Conservation (phyloP, 192 early-diverging fungal genomes). For the Coemansia sp. region DNA sequence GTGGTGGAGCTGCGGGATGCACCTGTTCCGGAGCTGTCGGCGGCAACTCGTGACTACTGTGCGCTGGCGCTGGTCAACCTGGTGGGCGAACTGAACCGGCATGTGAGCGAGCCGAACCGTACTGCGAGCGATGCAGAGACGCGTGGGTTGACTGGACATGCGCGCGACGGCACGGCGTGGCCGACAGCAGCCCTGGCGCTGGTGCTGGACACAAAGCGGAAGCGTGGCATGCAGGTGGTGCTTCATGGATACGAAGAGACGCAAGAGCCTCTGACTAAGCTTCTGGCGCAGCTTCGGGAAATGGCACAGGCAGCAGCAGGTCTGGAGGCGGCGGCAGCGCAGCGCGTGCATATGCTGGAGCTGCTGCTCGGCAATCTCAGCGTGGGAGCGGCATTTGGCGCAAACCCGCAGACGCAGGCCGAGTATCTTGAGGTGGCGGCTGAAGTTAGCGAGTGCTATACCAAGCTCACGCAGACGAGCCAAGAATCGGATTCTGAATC, state of each 20-base stretch:
- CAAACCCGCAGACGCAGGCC: slow-evolving; percentile 65
- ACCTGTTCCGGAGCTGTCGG: slow-evolving; percentile 61
- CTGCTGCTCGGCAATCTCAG: slow-evolving; percentile 38
- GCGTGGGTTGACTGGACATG: slow-evolving; percentile 1
- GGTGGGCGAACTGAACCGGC: slow-evolving; percentile 64
- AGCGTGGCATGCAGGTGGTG: not conserved
- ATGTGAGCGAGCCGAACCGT: slow-evolving; percentile 1
- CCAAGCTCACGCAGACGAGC: slow-evolving; percentile 48
- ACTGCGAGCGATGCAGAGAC: not conserved
- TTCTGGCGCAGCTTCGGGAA: slow-evolving; percentile 13
- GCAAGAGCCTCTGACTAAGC: slow-evolving; percentile 11
- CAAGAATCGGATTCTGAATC: slow-evolving; percentile 29
- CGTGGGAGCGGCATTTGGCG: slow-evolving; percentile 50
- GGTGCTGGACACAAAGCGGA: slow-evolving; percentile 27
- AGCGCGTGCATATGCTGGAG: slow-evolving; percentile 36
- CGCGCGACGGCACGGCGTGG: slow-evolving; percentile 6
- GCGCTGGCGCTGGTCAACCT: slow-evolving; percentile 61
- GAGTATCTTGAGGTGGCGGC: slow-evolving; percentile 57
- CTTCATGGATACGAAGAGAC: slow-evolving; percentile 17
- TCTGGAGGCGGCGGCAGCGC: slow-evolving; percentile 11
- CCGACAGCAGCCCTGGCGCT: not conserved
- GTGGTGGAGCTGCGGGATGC: slow-evolving; percentile 36
- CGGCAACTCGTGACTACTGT: slow-evolving; percentile 61
- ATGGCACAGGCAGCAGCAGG: slow-evolving; percentile 11
- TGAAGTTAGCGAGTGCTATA: slow-evolving; percentile 76